Evolutionary conservation across 73 alveolate species (phyloP).

Genomic region (Durusdinium trenchii): DNA sequence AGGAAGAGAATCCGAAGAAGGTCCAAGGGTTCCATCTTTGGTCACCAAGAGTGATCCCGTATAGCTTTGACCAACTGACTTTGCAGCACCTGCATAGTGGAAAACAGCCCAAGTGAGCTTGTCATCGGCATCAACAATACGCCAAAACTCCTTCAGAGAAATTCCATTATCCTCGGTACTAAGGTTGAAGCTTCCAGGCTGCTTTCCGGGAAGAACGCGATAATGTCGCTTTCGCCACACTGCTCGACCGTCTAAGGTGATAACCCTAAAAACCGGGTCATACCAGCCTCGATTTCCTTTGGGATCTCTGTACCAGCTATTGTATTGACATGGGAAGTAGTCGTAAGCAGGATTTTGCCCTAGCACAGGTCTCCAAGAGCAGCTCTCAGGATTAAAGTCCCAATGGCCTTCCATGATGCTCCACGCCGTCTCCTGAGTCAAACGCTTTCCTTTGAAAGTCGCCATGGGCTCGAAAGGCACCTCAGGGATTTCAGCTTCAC

Average conservation of each 20-base stretch:
- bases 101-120: constrained; percentile 70
- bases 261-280: constrained; percentile 79
- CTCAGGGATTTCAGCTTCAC: constrained; percentile 35
- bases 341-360: constrained; percentile 95
- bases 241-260: constrained; percentile 59
- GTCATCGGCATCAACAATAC: constrained; percentile 80
- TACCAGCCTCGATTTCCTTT: constrained; percentile 87
- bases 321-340: constrained; percentile 86
- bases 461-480: constrained; percentile 14
- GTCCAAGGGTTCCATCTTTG: background rate
- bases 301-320: constrained; percentile 88
- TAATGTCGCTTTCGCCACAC: constrained; percentile 95
- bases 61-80: constrained; percentile 86
- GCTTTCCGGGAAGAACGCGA: constrained; percentile 61
- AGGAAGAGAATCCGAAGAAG: background rate
- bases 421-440: constrained; percentile 75
- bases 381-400: background rate
- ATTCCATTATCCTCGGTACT: constrained; percentile 94
- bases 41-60: constrained; percentile 73
- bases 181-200: constrained; percentile 64
- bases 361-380: constrained; percentile 84
- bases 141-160: constrained; percentile 83
- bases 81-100: constrained; percentile 93
- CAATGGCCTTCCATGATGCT: constrained; percentile 86
- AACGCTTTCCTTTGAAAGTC: constrained; percentile 3